Percentiles rank a stretch among this genome's conserved stretches.
Conservation (phyloP, 495 filamentous ascomycete genomes). For the Penicillium cosmopolitanum region DNA sequence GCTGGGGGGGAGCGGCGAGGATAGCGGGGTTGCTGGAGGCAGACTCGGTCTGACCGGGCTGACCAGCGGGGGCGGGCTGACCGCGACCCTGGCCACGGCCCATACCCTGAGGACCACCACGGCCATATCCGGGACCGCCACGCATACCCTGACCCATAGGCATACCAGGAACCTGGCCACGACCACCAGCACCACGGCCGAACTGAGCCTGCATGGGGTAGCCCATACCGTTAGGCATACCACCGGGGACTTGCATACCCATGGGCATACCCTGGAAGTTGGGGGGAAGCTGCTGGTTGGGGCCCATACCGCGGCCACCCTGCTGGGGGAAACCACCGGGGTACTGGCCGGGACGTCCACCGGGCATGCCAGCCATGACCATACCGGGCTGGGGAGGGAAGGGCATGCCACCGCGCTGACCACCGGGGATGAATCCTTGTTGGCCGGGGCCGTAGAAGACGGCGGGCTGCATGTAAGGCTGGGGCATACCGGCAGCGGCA, state of each 20-base stretch:
- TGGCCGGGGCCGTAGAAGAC: conserved; percentile 89
- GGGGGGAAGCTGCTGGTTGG: conserved; percentile 77
- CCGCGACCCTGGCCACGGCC: conserved; percentile 52
- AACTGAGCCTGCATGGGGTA: conserved; percentile 61
- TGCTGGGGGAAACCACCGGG: conserved; percentile 80
- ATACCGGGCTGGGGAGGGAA: conserved; percentile 84
- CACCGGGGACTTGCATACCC: conserved; percentile 67
- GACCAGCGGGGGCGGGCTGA: conserved; percentile 39
- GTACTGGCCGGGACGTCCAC: conserved; percentile 81
- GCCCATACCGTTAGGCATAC: conserved; percentile 57
- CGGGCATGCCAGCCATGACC: conserved; percentile 79
- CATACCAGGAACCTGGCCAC: conserved; percentile 76
- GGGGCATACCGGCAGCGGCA: conserved; percentile 87
- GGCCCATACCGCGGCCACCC: conserved; percentile 78
- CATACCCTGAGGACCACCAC: conserved; percentile 53
- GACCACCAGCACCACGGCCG: conserved; percentile 73
- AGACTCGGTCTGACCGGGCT: conserved; percentile 31
- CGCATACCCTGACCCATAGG: conserved; percentile 72
- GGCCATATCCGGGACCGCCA: conserved; percentile 65
- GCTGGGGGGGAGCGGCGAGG: conserved; percentile 60
- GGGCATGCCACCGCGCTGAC: conserved; percentile 76
- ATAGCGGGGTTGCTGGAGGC: conserved; percentile 41
- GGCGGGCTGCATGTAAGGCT: conserved; percentile 80
- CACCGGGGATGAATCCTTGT: conserved; percentile 77
- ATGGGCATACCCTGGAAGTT: conserved; percentile 82